Base-by-base conservation (phyloP, 2,329 filamentous ascomycete species). In the Cytospora chrysosperma region DNA sequence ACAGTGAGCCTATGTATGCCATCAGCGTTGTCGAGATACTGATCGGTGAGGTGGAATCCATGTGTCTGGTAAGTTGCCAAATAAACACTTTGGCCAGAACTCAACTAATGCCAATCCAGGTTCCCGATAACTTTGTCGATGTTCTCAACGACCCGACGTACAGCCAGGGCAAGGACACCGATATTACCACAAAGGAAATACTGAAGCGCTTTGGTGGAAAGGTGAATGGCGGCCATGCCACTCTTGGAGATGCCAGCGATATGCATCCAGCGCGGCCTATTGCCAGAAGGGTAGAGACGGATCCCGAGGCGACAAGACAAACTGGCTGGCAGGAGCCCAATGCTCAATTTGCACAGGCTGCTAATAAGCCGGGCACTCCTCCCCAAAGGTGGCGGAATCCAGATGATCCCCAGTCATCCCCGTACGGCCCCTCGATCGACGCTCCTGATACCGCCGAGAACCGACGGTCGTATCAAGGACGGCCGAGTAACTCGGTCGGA, bases 161-260 rank as follows among this genome's bases (percentile, higher is more conserved):
- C 73, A 90, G 87, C 71, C 88, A 85, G 67, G 88, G 90, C 53
- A 61, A 61, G 24, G 59, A 61, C 40, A 61, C 51, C 21, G 94
- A 99, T 65, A 88, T 97, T 67, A 97, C 94, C 1, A 96, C 93
- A 7, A 99, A 99, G 76, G 95, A 99, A 72, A 98, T 99, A 61
- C 83, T 99, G 58, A 96, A 94, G 75, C 88, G 92, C 62, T 97
- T 96, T 76, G 93, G 93, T 56, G 92, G 95, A 67, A 77, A 78
- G 61, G 71, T 73, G 0, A 78, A 73, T 64, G 75, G 77, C 15
- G 81, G 81, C 8, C 78, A 82, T 28, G 51, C 78, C 87, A 78
- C 77, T 90, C 80, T 79, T 78, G 77, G 80, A 76, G 85, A 87
- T 76, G 77, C 82, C 71, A 78, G 82, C 74, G 82, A 87, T 72